These are phyloP conservation scores for Arthrobotrys sinensis DNA, from an alignment of 2,329 filamentous ascomycete genomes.

Conservation along the genomic window DNA sequence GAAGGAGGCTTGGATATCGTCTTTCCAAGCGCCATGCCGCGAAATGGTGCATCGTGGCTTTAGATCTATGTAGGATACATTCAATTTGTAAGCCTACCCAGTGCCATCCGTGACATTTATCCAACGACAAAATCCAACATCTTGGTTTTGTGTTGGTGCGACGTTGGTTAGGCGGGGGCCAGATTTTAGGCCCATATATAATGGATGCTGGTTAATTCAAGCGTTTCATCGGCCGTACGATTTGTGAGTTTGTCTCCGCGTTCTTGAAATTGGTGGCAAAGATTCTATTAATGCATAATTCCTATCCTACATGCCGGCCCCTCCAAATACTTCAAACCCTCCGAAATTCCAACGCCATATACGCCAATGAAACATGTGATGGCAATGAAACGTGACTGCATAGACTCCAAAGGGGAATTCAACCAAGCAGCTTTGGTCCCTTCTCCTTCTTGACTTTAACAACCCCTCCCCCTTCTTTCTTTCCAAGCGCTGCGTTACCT, in stretches of 20 bases:
- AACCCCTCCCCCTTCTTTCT: conserved; percentile 46
- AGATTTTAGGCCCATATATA: background rate
- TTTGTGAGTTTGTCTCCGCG: too few relatives aligned
- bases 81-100: background rate
- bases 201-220: background rate
- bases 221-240: too few relatives aligned
- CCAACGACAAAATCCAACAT: conserved; percentile 25
- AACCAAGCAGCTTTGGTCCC: conserved; percentile 55
- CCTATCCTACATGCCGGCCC: conserved; percentile 30
- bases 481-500: conserved; percentile 33
- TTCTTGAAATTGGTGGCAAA: background rate
- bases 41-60: background rate
- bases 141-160: conserved; percentile 12
- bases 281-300: conserved; percentile 10
- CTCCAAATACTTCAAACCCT: background rate
- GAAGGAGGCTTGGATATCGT: background rate
- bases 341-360: conserved; percentile 42
- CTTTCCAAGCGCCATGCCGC: background rate
- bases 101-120: background rate
- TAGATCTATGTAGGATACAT: conserved; percentile 7
- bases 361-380: conserved; percentile 33
- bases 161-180: conserved; percentile 19
- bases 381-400: background rate
- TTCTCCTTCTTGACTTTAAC: conserved; percentile 59
- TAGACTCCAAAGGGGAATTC: background rate